phyloP scores from a whole-genome alignment of 148 eudicot species.

The Chenopodium quinoa region DNA sequence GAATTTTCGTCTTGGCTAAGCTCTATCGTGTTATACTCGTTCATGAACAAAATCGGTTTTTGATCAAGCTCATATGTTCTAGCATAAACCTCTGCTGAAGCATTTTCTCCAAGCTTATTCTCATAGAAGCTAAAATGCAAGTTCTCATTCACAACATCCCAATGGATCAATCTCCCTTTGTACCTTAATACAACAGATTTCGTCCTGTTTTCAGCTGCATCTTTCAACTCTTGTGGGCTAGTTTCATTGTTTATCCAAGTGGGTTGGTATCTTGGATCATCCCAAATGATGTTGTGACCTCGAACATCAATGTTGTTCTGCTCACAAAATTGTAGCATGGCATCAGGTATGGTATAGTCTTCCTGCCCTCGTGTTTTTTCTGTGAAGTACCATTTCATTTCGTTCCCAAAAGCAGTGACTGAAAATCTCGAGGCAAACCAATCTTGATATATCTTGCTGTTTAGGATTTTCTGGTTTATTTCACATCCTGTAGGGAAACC shows the following conservation, averaged over 20 bases:
- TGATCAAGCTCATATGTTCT: constrained; percentile 41
- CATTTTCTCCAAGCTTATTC: constrained; percentile 51
- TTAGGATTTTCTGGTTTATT: constrained; percentile 46
- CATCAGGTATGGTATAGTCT: constrained; percentile 37
- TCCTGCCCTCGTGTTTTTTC: constrained; percentile 36
- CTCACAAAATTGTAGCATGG: constrained; percentile 41
- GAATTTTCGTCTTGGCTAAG: constrained; percentile 31
- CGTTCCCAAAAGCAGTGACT: constrained; percentile 45
- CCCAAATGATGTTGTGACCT: constrained; percentile 49
- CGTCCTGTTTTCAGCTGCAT: constrained; percentile 30
- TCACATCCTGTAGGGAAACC: constrained; percentile 56
- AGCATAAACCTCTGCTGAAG: constrained; percentile 47
- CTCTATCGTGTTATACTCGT: constrained; percentile 64
- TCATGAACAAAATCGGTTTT: constrained; percentile 46
- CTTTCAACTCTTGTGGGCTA: constrained; percentile 25
- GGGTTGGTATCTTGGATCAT: constrained; percentile 40
- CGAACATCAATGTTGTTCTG: constrained; percentile 35
- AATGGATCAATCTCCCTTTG: constrained; percentile 45
- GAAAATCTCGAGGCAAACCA: constrained; percentile 57
- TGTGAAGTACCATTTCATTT: constrained; percentile 46
- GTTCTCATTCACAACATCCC: constrained; percentile 87
- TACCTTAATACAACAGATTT: constrained; percentile 57
- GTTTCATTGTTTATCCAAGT: constrained; percentile 32
- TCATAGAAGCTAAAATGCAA: constrained; percentile 47
- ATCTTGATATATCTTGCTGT: constrained; percentile 40